Evolutionary conservation across 2,329 filamentous ascomycete species (phyloP).

Genomic region (Fusarium annulatum): DNA sequence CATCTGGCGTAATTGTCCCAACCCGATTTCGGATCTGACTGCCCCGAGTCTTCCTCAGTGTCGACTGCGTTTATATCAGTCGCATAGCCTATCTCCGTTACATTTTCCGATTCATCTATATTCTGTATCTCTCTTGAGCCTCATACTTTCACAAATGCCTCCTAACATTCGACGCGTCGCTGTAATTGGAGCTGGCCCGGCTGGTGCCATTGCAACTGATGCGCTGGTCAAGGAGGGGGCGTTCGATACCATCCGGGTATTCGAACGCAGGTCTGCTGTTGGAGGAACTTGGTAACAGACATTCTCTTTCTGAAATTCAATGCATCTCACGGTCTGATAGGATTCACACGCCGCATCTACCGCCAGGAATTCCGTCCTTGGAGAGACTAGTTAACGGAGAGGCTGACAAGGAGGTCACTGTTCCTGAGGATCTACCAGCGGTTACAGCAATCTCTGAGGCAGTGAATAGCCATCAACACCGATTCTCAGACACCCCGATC

Average conservation of each 20-base stretch:
- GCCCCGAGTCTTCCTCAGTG: background rate
- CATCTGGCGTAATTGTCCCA: background rate
- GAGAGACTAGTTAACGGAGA: slow-evolving; percentile 13
- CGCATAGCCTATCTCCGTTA: background rate
- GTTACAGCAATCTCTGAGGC: slow-evolving; percentile 26
- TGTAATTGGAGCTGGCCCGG: slow-evolving; percentile 31
- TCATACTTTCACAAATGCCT: background rate
- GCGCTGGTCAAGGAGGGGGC: slow-evolving; percentile 26
- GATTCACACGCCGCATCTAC: slow-evolving; percentile 18
- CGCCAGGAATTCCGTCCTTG: slow-evolving; percentile 9
- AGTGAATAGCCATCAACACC: slow-evolving; percentile 34
- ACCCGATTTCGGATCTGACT: background rate
- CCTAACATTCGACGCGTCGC: slow-evolving; percentile 2
- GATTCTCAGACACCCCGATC: slow-evolving; percentile 28
- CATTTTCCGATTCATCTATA: background rate
- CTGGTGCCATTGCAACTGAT: slow-evolving; percentile 32
- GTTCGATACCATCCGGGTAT: slow-evolving; percentile 25
- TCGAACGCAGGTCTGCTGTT: slow-evolving; percentile 17
- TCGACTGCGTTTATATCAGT: background rate
- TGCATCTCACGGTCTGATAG: background rate
- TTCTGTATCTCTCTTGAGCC: accelerated
- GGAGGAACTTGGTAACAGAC: slow-evolving; percentile 23
- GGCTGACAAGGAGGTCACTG: slow-evolving; percentile 14
- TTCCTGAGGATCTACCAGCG: slow-evolving; percentile 29
- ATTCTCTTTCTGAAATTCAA: background rate